A percentile compares a stretch with the other conserved stretches of the same genome.
Evolutionary conservation across 1,139 yeast species (phyloP).

Genomic region (Blastobotrys niveus): DNA sequence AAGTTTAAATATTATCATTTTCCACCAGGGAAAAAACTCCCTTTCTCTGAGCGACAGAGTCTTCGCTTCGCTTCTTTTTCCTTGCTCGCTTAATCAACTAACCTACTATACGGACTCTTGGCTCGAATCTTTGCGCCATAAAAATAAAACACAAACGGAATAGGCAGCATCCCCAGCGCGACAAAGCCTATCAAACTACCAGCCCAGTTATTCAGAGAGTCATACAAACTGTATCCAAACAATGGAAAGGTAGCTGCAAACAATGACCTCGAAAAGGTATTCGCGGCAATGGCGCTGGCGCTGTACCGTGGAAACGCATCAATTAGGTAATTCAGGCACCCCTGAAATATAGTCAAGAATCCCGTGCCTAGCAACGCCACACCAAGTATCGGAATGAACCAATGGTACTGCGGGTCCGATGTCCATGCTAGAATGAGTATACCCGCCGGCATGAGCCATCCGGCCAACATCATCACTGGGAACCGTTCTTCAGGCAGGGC

Average conservation of each 20-base stretch:
- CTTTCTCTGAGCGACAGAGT: no score
- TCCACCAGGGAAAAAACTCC: no score
- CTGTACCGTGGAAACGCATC: slow-evolving; percentile 58
- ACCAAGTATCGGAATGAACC: slow-evolving; percentile 70
- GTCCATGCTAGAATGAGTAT: slow-evolving; percentile 79
- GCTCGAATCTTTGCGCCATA: slow-evolving; percentile 55
- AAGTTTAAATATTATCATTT: no score
- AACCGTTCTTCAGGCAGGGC: slow-evolving; percentile 58
- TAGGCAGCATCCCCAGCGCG: slow-evolving; percentile 53
- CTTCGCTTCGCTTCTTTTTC: no score
- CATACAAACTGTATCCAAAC: slow-evolving; percentile 56
- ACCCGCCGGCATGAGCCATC: slow-evolving; percentile 56
- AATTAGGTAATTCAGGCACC: slow-evolving; percentile 54
- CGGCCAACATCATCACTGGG: slow-evolving; percentile 44
- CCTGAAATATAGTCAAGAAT: slow-evolving; percentile 52
- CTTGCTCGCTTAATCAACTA: slow-evolving; percentile 15
- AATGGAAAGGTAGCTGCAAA: slow-evolving; percentile 75
- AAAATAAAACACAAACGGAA: slow-evolving; percentile 55
- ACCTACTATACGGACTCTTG: slow-evolving; percentile 43
- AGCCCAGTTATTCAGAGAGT: slow-evolving; percentile 60
- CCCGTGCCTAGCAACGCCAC: slow-evolving; percentile 60
- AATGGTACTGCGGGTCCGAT: slow-evolving; percentile 48
- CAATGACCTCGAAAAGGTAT: slow-evolving; percentile 60
- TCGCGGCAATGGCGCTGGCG: slow-evolving; percentile 80
- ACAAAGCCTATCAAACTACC: slow-evolving; percentile 51